phyloP scores from a whole-genome alignment of 768 basidiomycete genomes.

The Pleurotus platypus region DNA sequence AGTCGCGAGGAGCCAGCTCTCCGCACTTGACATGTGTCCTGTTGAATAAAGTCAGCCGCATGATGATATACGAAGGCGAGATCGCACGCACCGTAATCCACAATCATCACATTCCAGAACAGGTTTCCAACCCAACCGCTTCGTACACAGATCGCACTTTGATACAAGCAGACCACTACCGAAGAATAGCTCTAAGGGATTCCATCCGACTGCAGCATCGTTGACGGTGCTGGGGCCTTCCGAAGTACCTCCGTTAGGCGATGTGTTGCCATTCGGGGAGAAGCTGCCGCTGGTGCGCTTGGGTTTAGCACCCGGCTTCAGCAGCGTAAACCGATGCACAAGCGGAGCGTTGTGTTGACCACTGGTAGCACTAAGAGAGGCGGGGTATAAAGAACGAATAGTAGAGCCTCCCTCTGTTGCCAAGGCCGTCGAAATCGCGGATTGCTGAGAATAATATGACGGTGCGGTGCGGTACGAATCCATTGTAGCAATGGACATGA shows the following conservation, averaged over 20 bases:
- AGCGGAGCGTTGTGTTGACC: constrained; percentile 42
- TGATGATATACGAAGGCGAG: neutral
- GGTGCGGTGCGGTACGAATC: constrained; percentile 68
- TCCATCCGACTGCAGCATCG: constrained; percentile 49
- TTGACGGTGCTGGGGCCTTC: constrained; percentile 17
- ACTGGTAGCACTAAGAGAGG: constrained; percentile 10
- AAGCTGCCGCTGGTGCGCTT: constrained; percentile 32
- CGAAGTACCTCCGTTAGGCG: neutral
- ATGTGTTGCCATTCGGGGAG: constrained; percentile 22
- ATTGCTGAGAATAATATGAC: constrained; percentile 25
- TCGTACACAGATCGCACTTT: constrained; percentile 81
- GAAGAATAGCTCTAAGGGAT: constrained; percentile 77
- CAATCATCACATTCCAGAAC: constrained; percentile 89
- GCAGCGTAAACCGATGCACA: constrained; percentile 83
- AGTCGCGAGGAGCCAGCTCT: constrained; percentile 76
- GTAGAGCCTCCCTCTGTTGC: constrained; percentile 82
- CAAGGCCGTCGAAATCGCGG: constrained; percentile 48
- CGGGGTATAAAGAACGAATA: constrained; percentile 35
- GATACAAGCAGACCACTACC: constrained; percentile 65
- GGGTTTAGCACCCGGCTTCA: constrained; percentile 75
- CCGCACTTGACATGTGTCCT: constrained; percentile 89
- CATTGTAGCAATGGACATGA: constrained; percentile 53
- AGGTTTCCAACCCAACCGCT: constrained; percentile 84
- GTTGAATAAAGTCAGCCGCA: constrained; percentile 12
- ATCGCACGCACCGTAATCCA: constrained; percentile 53